Conservation (phyloP, 257 asterid genomes). For the Solanum sejunctum region DNA sequence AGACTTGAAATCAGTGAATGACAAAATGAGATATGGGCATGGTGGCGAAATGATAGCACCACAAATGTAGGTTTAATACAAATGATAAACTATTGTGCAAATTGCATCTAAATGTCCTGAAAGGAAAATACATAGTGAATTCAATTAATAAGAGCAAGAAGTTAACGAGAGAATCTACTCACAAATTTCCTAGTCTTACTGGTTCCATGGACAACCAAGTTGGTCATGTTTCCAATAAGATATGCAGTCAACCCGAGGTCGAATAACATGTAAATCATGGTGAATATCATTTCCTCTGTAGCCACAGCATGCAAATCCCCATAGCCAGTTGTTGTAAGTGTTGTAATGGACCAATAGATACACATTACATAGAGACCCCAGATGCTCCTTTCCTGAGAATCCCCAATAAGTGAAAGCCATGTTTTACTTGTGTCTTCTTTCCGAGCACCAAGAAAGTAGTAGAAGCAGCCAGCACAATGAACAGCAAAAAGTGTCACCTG, state of each 20-base stretch:
- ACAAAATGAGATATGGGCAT: not conserved
- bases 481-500: slow-evolving; percentile 66
- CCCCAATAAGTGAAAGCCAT: slow-evolving; percentile 32
- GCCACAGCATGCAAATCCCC: slow-evolving; percentile 70
- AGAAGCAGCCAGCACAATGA: slow-evolving; percentile 54
- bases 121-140: not conserved
- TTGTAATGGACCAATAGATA: slow-evolving; percentile 61
- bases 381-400: slow-evolving; percentile 13
- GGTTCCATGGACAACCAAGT: slow-evolving; percentile 76
- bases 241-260: slow-evolving; percentile 66
- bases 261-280: slow-evolving; percentile 45
- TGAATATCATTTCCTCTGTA: slow-evolving; percentile 44
- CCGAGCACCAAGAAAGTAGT: slow-evolving; percentile 44
- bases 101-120: not conserved
- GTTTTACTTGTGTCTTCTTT: slow-evolving; percentile 29
- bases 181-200: slow-evolving; percentile 61
- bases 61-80: not conserved
- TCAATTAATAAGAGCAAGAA: not conserved
- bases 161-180: slow-evolving; percentile 18
- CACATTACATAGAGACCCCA: slow-evolving; percentile 35
- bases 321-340: slow-evolving; percentile 58
- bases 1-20: not conserved
- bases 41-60: not conserved
- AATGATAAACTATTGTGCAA: not conserved
- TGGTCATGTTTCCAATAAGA: slow-evolving; percentile 81